These are phyloP conservation scores for Nakaseomyces bracarensis DNA, from an alignment of 1,139 yeast genomes.

Conservation along the genomic window DNA sequence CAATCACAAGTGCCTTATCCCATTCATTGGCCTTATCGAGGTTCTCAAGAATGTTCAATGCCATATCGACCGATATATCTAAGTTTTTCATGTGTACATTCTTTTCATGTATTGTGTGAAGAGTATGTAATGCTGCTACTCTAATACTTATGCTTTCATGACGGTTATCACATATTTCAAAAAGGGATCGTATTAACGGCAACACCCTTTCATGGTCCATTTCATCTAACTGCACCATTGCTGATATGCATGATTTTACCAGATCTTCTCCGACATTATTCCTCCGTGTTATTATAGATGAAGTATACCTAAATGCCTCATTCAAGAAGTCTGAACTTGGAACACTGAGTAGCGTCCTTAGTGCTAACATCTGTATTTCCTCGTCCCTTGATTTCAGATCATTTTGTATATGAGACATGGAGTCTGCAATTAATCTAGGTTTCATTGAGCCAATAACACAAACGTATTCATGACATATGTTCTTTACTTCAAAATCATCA, in stretches of 20 bases:
- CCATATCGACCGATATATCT: conserved; percentile 19
- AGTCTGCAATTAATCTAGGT: conserved; percentile 47
- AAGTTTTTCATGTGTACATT: conserved; percentile 29
- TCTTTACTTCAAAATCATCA: conserved; percentile 60
- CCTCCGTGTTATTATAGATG: neutral
- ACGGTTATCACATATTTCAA: conserved; percentile 44
- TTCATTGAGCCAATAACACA: conserved; percentile 52
- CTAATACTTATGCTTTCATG: conserved; percentile 38
- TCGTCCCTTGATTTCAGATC: conserved; percentile 44
- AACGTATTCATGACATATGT: conserved; percentile 56
- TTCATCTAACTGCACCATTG: conserved; percentile 63
- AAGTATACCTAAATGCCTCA: conserved; percentile 36
- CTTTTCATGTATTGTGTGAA: conserved; percentile 57
- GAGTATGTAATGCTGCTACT: conserved; percentile 63
- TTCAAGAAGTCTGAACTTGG: conserved; percentile 47
- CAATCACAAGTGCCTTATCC: conserved; percentile 67
- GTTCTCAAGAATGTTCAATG: conserved; percentile 19
- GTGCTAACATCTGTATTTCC: conserved; percentile 44
- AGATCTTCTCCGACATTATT: conserved; percentile 41
- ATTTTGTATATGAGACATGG: conserved; percentile 47
- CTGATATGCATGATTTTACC: conserved; percentile 60
- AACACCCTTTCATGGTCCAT: conserved; percentile 38
- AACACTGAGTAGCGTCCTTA: conserved; percentile 57
- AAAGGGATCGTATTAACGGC: conserved; percentile 41
- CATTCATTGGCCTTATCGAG: conserved; percentile 48